Percentiles rank a stretch among this genome's conserved stretches.
phyloP scores from a whole-genome alignment of 2,329 filamentous ascomycete genomes.

The Fusarium humuli region DNA sequence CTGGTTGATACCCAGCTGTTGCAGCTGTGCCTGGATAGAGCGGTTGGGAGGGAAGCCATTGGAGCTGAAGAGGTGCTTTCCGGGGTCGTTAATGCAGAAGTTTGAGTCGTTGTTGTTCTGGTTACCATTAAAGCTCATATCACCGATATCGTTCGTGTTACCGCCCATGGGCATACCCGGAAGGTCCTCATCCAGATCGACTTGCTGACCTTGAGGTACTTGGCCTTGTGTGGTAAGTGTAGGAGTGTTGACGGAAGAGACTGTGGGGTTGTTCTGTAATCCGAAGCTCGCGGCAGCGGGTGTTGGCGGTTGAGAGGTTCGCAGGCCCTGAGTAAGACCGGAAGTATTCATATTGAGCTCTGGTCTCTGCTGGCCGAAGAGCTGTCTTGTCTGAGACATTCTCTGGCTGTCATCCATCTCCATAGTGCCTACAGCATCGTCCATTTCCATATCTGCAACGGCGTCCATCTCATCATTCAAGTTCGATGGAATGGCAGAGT shows the following conservation, averaged over 20 bases:
- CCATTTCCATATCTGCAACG: conserved; percentile 96
- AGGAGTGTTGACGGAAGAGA: conserved; percentile 96
- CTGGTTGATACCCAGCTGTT: conserved; percentile 79
- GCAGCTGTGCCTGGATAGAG: conserved; percentile 74
- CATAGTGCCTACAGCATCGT: conserved; percentile 78
- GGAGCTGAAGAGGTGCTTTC: conserved; percentile 91
- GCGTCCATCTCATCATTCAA: conserved; percentile 78
- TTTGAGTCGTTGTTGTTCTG: conserved; percentile 56
- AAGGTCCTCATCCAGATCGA: conserved; percentile 80
- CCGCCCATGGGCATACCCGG: conserved; percentile 73
- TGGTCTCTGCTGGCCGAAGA: conserved; percentile 73
- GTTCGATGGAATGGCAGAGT: conserved; percentile 57
- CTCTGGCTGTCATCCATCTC: conserved; percentile 72
- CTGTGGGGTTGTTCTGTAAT: conserved; percentile 92
- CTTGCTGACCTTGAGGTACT: conserved; percentile 68
- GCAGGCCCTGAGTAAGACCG: conserved; percentile 79
- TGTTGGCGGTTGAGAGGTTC: conserved; percentile 87
- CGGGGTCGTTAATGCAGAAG: conserved; percentile 88
- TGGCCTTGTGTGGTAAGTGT: conserved; percentile 84
- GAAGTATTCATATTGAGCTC: conserved; percentile 86
- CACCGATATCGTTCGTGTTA: conserved; percentile 63
- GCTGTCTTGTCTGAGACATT: conserved; percentile 76
- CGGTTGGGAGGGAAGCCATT: conserved; percentile 76
- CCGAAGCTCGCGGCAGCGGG: conserved; percentile 81
- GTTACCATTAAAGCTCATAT: conserved; percentile 64